A percentile compares a stretch with the other conserved stretches of the same genome.
These are phyloP conservation scores for Raffaelea albimanens DNA, from an alignment of 2,329 filamentous ascomycete species.

Conservation along the genomic window DNA sequence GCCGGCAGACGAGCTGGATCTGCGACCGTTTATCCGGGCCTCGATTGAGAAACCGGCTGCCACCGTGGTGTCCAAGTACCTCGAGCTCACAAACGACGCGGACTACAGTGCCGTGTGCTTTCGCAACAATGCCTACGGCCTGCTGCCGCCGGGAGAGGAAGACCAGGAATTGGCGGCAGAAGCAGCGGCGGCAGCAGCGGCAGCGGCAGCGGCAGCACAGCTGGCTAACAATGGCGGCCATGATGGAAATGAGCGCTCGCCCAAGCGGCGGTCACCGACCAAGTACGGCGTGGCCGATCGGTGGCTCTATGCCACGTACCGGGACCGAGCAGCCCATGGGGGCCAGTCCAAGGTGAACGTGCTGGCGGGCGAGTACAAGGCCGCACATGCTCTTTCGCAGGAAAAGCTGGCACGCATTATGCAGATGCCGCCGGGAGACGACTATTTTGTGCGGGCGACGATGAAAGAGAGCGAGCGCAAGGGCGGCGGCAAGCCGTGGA, in stretches of 20 bases:
- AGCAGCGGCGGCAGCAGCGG: neutral
- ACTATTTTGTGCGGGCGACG: neutral
- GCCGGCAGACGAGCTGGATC: constrained; percentile 1
- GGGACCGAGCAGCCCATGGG: neutral
- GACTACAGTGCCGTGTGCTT: neutral
- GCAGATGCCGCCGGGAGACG: neutral
- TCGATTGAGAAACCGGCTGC: constrained; percentile 7
- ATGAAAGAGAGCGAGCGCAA: too few relatives aligned
- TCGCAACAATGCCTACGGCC: constrained; percentile 1
- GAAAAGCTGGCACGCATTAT: too few relatives aligned
- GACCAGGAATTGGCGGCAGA: neutral
- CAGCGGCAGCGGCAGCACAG: too few relatives aligned
- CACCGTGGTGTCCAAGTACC: neutral
- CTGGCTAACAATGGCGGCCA: too few relatives aligned
- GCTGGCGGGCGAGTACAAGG: neutral
- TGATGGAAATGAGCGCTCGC: too few relatives aligned
- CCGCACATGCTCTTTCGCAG: too few relatives aligned
- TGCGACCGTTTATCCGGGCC: constrained; percentile 4
- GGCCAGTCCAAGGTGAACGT: neutral
- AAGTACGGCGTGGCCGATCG: neutral
- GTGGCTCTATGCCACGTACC: neutral
- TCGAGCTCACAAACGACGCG: neutral
- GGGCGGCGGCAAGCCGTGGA: too few relatives aligned
- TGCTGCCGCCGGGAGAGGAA: neutral
- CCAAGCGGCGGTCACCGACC: neutral